Evolutionary conservation across 2,329 filamentous ascomycete species (phyloP), one percentile per base, ranked within the genome.

Genomic region (Fusarium graminum): DNA sequence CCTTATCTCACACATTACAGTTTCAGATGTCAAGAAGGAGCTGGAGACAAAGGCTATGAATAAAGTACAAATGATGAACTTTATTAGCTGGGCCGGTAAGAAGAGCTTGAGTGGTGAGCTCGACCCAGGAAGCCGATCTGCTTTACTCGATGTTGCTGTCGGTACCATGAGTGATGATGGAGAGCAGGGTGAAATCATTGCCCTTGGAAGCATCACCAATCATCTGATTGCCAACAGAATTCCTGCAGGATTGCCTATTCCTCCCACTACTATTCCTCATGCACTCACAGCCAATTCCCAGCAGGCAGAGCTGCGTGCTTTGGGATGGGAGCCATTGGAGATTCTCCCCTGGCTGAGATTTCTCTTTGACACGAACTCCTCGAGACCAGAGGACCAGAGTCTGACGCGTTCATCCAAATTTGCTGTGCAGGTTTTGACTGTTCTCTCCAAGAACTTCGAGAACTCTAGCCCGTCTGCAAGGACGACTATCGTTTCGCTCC

Each of bases 371-470:
- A 88, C 88, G 14, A 82, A 86, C 11, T 83, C 86, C 7, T 84
- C 85, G 54, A 85, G 85, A 36, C 74, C 85, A 5, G 81, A 87
- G 6, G 85, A 89, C 3, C 86, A 92, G 69, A 90, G 91, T 74
- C 80, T 98, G 9, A 92, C 90, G 1, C 85, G 84, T 52, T 91
- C 89, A 0, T 79, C 92, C 22, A 85, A 87, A 17, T 96, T 98
- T 74, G 89, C 94, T 9, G 83, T 88, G 1, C 89, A 92, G 66
- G 85, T 97, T 11, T 83, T 99, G 30, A 87, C 87, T 3, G 86
- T 97, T 1, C 74, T 97, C 19, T 97, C 94, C 3, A 97, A 94
- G 74, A 89, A 91, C 67, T 99, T 94, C 93, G 94, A 98, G 46
- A 86, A 85, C n/a, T 78, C 96, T 16, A 90, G 88, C 64, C 81